phyloP scores from a whole-genome alignment of 441 rosid genomes.

The Populus hybrid region DNA sequence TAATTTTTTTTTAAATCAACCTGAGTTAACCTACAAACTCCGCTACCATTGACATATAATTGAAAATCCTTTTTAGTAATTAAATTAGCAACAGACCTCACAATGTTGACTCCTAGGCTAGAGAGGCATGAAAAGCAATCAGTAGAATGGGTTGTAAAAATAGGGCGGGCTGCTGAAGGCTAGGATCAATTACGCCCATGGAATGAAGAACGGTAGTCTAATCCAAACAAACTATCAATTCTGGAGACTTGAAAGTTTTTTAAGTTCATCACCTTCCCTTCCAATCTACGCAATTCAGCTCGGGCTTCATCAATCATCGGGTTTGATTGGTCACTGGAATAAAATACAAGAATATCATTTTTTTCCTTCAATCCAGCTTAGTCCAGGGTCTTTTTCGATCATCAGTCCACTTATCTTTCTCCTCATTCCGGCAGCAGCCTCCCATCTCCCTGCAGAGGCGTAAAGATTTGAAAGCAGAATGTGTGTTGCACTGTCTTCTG shows the following conservation, averaged over 20 bases:
- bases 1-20: too few relatives aligned
- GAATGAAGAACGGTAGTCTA: background rate
- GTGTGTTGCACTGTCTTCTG: conserved; percentile 60
- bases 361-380: conserved; percentile 75
- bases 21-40: too few relatives aligned
- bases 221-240: background rate
- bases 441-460: conserved; percentile 70
- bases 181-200: background rate
- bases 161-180: background rate
- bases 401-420: conserved; percentile 52
- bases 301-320: conserved; percentile 36
- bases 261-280: conserved; percentile 43
- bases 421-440: conserved; percentile 58
- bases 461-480: conserved; percentile 70
- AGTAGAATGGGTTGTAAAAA: background rate
- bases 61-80: too few relatives aligned
- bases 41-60: too few relatives aligned
- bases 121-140: background rate
- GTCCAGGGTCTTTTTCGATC: conserved; percentile 68
- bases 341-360: conserved; percentile 47
- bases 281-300: conserved; percentile 45
- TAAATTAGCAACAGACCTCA: too few relatives aligned
- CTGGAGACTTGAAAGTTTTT: background rate
- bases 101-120: background rate
- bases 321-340: conserved; percentile 62